Conservation (phyloP, 208 protist genomes). For the Balamuthia mandrillaris region DNA sequence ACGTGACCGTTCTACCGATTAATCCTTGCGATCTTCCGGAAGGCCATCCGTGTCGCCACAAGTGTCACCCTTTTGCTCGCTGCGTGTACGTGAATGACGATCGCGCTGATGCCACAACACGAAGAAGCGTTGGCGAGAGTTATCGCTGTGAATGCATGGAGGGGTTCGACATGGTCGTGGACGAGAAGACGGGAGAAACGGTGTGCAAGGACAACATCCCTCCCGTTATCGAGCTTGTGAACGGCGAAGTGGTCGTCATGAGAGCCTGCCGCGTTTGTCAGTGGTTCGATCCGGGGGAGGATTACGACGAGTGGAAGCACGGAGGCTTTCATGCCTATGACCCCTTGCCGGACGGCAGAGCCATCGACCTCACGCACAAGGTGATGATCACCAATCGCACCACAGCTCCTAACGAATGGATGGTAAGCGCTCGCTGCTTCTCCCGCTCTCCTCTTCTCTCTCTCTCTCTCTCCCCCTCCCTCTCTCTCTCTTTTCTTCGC, state of each 20-base stretch:
- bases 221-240: background rate
- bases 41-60: background rate
- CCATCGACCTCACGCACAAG: background rate
- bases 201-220: background rate
- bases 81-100: background rate
- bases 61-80: background rate
- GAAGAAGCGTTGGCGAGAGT: too few species aligned
- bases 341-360: background rate
- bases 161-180: background rate
- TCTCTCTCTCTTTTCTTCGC: too few species aligned
- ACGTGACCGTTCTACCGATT: background rate
- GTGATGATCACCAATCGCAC: background rate
- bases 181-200: background rate
- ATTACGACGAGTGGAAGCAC: background rate
- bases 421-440: too few species aligned
- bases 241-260: background rate
- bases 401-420: background rate
- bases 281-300: background rate
- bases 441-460: too few species aligned
- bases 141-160: background rate
- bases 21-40: constrained; percentile 1
- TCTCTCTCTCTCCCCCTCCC: too few species aligned
- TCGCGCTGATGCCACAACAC: too few species aligned
- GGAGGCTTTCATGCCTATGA: background rate
- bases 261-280: background rate